Percentiles rank a stretch among this genome's conserved stretches.
These are phyloP conservation scores for Cyberlindnera sargentensis DNA, from an alignment of 805 yeast genomes.

Conservation along the genomic window DNA sequence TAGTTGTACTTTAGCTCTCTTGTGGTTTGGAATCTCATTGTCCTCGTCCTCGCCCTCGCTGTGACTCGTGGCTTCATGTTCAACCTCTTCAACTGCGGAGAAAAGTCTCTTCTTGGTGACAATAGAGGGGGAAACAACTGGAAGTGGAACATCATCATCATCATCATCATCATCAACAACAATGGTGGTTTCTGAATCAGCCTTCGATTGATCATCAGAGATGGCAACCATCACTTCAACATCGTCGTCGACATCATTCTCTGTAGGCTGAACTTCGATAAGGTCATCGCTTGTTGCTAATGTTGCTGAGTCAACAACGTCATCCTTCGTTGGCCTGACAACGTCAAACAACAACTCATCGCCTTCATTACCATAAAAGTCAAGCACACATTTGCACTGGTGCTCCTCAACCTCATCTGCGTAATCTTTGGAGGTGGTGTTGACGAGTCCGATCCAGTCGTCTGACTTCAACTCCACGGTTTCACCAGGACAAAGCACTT, in stretches of 20 bases:
- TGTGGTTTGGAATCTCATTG: neutral
- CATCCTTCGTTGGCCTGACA: neutral
- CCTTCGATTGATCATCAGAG: too few relatives aligned
- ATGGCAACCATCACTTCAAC: neutral
- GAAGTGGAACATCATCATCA: neutral
- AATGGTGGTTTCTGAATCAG: too few relatives aligned
- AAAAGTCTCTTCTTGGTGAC: too few relatives aligned
- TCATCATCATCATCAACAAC: neutral
- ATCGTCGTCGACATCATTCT: neutral
- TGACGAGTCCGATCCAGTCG: conserved; percentile 9
- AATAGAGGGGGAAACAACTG: too few relatives aligned
- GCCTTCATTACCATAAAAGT: conserved; percentile 1
- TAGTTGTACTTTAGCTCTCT: neutral
- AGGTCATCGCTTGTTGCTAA: too few relatives aligned
- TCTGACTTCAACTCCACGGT: conserved; percentile 1
- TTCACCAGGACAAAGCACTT: neutral
- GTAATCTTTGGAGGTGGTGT: neutral
- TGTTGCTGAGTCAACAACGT: neutral
- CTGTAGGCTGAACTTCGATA: neutral
- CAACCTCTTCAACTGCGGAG: neutral
- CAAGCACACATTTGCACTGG: conserved; percentile 4
- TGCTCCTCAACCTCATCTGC: neutral
- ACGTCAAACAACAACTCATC: conserved; percentile 1
- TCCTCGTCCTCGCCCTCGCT: neutral
- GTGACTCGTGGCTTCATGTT: neutral